Conservation (phyloP, 2,329 filamentous ascomycete genomes). For the Colletotrichum kahawae region DNA sequence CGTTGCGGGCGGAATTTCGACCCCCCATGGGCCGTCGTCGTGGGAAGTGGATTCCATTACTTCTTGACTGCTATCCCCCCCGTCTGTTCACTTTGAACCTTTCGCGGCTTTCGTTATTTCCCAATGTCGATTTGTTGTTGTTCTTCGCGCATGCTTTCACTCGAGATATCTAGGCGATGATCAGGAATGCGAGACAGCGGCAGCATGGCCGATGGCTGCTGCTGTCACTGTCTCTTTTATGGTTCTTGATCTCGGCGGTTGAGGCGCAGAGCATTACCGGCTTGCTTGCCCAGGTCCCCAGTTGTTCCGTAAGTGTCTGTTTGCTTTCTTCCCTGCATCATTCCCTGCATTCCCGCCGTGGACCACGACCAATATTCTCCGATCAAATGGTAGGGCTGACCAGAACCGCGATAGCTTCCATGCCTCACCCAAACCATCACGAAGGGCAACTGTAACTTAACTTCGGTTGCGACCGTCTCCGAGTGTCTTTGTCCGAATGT, state of each 20-base stretch:
- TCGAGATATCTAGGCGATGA: slow-evolving; percentile 11
- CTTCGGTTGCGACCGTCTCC: slow-evolving; percentile 6
- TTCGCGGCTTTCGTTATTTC: not conserved
- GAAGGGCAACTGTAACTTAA: slow-evolving; percentile 19
- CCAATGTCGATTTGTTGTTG: not conserved
- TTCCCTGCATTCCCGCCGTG: not conserved
- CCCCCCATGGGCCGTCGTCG: not conserved
- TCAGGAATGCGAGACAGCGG: not conserved
- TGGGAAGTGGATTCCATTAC: not conserved
- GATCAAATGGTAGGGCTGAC: slow-evolving; percentile 4
- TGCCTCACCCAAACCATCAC: slow-evolving; percentile 5
- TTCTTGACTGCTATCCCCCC: not conserved
- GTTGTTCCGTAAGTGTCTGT: slow-evolving; percentile 11
- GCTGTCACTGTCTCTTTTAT: not conserved
- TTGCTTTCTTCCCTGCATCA: not conserved
- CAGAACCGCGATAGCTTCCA: slow-evolving; percentile 4
- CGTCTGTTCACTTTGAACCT: not conserved
- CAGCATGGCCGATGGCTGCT: not conserved
- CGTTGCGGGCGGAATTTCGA: not conserved
- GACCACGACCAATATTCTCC: not conserved
- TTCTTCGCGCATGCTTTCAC: not conserved
- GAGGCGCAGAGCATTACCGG: slow-evolving; percentile 4
- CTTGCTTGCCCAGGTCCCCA: not conserved
- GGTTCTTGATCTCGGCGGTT: not conserved
- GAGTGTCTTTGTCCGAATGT: slow-evolving; percentile 24